phyloP scores from a whole-genome alignment of 2,329 filamentous ascomycete genomes.

The Exutisphaerella laricina region DNA sequence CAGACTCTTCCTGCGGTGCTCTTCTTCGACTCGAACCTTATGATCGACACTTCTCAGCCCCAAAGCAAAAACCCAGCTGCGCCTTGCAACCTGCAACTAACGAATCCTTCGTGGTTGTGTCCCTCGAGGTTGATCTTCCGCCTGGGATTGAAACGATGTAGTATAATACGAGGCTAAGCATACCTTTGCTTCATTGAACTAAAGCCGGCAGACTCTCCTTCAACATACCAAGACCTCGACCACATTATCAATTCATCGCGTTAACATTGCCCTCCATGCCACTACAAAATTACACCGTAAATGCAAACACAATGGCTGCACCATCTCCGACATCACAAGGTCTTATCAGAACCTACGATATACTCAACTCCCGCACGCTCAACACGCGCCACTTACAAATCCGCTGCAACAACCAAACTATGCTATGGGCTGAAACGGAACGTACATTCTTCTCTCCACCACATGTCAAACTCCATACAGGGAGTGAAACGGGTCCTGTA shows the following conservation, averaged over 20 bases:
- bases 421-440: neutral
- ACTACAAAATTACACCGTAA: neutral
- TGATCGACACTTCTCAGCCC: no score
- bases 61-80: no score
- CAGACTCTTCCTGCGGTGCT: neutral
- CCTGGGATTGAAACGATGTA: no score
- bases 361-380: neutral
- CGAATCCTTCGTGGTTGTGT: neutral
- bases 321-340: neutral
- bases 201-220: no score
- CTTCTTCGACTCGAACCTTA: neutral
- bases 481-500: neutral
- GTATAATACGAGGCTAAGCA: neutral
- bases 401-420: neutral
- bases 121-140: no score
- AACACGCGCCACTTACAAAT: neutral
- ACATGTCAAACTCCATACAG: neutral
- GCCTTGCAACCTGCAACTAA: neutral
- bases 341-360: neutral
- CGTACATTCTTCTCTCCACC: neutral
- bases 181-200: slow-evolving; percentile 1
- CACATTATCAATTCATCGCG: neutral
- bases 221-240: no score
- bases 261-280: neutral
- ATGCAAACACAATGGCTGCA: neutral